A percentile compares a stretch with the other conserved stretches of the same genome.
These are phyloP conservation scores for Metarhizium album DNA, from an alignment of 2,329 filamentous ascomycete species.

Conservation along the genomic window DNA sequence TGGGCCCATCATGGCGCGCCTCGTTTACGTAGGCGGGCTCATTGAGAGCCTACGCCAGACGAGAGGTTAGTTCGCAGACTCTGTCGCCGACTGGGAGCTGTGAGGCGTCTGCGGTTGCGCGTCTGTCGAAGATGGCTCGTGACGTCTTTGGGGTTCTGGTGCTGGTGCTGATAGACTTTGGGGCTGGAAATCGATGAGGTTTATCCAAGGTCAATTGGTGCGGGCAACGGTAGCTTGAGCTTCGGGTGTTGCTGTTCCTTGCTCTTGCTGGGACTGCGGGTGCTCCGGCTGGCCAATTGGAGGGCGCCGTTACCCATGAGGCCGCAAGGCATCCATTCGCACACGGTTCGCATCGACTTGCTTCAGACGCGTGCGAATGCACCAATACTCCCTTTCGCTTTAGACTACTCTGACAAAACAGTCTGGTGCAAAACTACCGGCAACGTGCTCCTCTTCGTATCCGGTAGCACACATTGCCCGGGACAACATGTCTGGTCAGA, in stretches of 20 bases:
- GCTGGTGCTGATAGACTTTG: neutral
- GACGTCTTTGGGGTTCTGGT: neutral
- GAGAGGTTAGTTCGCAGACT: constrained; percentile 13
- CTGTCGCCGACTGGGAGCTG: neutral
- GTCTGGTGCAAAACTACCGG: too few species aligned
- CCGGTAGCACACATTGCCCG: too few species aligned
- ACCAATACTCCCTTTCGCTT: too few species aligned
- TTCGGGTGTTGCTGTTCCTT: constrained; percentile 11
- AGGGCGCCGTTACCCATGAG: constrained; percentile 15
- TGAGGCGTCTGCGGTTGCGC: neutral
- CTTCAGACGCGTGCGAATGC: too few species aligned
- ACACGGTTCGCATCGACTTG: too few species aligned
- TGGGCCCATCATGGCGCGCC: constrained; percentile 30
- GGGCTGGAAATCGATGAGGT: neutral
- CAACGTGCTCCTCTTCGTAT: too few species aligned
- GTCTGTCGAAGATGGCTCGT: neutral
- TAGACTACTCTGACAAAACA: too few species aligned
- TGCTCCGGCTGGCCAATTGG: constrained; percentile 20
- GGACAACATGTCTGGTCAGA: too few species aligned
- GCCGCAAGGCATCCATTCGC: constrained; percentile 25
- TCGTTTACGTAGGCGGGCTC: constrained; percentile 23
- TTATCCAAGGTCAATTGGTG: neutral
- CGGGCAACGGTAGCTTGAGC: constrained; percentile 2
- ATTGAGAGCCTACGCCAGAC: constrained; percentile 23
- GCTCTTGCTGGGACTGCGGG: neutral